Evolutionary conservation across 2,329 filamentous ascomycete genomes (phyloP).

Genomic region (Aspergillus neotritici): DNA sequence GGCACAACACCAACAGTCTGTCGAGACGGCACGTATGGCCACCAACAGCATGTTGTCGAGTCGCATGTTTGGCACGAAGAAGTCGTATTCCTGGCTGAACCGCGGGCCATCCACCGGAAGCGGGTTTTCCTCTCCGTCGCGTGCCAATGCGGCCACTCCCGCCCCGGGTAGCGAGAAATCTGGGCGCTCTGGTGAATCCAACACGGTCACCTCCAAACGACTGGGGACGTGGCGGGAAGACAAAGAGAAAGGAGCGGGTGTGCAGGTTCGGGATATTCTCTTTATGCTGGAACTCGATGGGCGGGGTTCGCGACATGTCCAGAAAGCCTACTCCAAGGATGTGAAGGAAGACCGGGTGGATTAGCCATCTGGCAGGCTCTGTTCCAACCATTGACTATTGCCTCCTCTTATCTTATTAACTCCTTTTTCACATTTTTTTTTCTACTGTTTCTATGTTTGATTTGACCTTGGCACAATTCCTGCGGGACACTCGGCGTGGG

Average conservation of each 20-base stretch:
- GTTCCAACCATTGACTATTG: neutral
- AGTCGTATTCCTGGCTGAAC: constrained; percentile 46
- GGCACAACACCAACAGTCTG: constrained; percentile 73
- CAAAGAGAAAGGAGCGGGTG: constrained; percentile 66
- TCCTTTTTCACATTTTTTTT: constrained; percentile 3
- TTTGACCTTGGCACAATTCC: neutral
- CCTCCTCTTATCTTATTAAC: constrained; percentile 17
- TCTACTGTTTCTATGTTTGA: constrained; percentile 3
- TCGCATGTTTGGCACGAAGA: constrained; percentile 43
- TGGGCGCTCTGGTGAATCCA: constrained; percentile 25
- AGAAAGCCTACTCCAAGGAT: constrained; percentile 41
- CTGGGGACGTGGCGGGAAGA: constrained; percentile 75
- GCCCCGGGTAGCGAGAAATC: constrained; percentile 27
- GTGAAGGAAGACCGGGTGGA: constrained; percentile 35
- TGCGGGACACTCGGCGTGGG: neutral
- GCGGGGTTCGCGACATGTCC: constrained; percentile 40
- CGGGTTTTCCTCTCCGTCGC: constrained; percentile 36
- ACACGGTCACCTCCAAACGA: constrained; percentile 48
- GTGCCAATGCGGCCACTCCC: constrained; percentile 26
- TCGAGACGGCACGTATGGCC: constrained; percentile 73
- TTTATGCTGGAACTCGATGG: constrained; percentile 74
- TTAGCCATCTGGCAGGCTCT: constrained; percentile 9
- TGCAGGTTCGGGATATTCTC: constrained; percentile 80
- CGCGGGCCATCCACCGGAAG: constrained; percentile 30
- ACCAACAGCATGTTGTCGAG: constrained; percentile 57